phyloP scores from a whole-genome alignment of 148 eudicot species.

The Oxyria digyna region DNA sequence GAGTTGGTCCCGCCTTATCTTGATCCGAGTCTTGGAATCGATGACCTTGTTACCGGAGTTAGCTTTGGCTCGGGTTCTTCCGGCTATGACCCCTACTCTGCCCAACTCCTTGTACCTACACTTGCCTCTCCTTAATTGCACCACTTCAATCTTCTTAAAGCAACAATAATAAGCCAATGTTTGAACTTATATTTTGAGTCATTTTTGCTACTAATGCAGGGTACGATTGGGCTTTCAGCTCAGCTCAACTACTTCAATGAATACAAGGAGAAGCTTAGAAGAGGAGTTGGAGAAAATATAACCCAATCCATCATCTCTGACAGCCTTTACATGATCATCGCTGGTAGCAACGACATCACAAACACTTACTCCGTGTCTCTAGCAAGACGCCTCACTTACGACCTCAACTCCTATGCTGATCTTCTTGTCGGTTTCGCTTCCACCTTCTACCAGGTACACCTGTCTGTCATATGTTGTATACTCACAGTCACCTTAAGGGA shows the following conservation, averaged over 20 bases:
- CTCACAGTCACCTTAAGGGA: too few relatives aligned
- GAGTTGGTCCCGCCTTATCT: slow-evolving; percentile 23
- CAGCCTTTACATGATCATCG: slow-evolving; percentile 25
- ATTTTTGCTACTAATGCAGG: background rate
- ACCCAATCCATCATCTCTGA: slow-evolving; percentile 18
- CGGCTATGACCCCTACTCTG: slow-evolving; percentile 22
- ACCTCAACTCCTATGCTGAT: slow-evolving; percentile 30
- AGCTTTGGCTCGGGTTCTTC: slow-evolving; percentile 22
- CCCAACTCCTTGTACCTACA: slow-evolving; percentile 22
- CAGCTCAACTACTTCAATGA: slow-evolving; percentile 38
- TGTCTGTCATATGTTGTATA: background rate
- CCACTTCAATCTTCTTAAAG: too few relatives aligned
- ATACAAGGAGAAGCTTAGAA: slow-evolving; percentile 34
- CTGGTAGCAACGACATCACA: slow-evolving; percentile 46
- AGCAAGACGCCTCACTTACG: slow-evolving; percentile 11
- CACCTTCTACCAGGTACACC: slow-evolving; percentile 6
- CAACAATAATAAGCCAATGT: too few relatives aligned
- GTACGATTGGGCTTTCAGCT: slow-evolving; percentile 24
- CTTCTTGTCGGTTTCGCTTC: slow-evolving; percentile 8
- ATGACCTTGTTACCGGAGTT: slow-evolving; percentile 21
- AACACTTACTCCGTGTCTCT: slow-evolving; percentile 31
- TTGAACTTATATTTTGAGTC: background rate
- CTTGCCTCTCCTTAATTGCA: too few relatives aligned
- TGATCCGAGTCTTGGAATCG: slow-evolving; percentile 11
- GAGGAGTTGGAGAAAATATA: slow-evolving; percentile 31